A percentile compares a stretch with the other conserved stretches of the same genome.
Conservation (phyloP, 1,284 basidiomycete genomes). For the Papiliotrema fonsecae region DNA sequence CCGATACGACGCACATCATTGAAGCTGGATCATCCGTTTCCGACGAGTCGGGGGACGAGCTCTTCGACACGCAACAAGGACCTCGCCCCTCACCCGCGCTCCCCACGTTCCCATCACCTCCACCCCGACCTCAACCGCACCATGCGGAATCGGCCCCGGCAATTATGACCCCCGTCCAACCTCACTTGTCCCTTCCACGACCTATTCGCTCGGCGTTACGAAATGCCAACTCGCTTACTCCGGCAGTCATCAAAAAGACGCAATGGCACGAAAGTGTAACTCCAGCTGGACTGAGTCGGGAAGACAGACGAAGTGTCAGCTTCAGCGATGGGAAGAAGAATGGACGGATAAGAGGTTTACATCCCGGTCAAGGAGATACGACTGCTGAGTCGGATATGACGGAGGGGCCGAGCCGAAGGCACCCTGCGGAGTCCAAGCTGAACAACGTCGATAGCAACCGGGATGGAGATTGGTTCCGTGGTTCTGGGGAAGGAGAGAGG, state of each 20-base stretch:
- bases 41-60: conserved; percentile 9
- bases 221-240: conserved; percentile 33
- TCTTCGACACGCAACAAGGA: too few relatives aligned
- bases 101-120: conserved; percentile 2
- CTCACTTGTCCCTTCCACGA: conserved; percentile 6
- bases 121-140: conserved; percentile 18
- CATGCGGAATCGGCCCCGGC: conserved; percentile 31
- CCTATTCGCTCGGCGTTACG: conserved; percentile 41
- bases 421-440: conserved; percentile 12
- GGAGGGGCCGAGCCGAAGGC: conserved; percentile 11
- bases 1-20: conserved; percentile 6
- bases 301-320: conserved; percentile 74
- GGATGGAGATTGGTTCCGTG: conserved; percentile 45
- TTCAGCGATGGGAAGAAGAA: conserved; percentile 86
- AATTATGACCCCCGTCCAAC: conserved; percentile 28
- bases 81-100: not conserved
- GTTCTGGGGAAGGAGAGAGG: conserved; percentile 21
- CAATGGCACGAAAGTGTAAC: conserved; percentile 40
- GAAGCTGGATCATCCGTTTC: not conserved
- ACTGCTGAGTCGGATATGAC: conserved; percentile 4
- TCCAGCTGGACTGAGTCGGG: conserved; percentile 15
- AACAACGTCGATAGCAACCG: too few relatives aligned
- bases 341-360: conserved; percentile 70
- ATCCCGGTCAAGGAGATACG: conserved; percentile 16
- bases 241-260: conserved; percentile 44